These are phyloP conservation scores for Yamadazyma tumulicola DNA, from an alignment of 805 yeast species.

Conservation along the genomic window DNA sequence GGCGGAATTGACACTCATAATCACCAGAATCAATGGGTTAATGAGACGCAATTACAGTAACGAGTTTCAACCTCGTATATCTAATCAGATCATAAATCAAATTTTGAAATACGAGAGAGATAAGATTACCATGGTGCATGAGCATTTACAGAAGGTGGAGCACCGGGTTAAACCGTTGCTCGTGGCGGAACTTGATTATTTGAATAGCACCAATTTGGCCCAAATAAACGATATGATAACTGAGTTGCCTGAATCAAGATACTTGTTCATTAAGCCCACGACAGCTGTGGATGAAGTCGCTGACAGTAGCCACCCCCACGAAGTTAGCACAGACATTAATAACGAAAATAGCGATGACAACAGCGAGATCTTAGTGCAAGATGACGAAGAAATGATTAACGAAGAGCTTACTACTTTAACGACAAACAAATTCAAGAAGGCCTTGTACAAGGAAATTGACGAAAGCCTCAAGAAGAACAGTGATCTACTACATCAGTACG, in stretches of 20 bases:
- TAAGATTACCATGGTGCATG: conserved; percentile 25
- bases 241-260: conserved; percentile 33
- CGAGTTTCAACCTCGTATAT: conserved; percentile 26
- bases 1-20: conserved; percentile 9
- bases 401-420: conserved; percentile 3
- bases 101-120: conserved; percentile 29
- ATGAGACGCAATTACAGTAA: conserved; percentile 24
- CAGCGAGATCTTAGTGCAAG: conserved; percentile 7
- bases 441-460: conserved; percentile 16
- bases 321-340: background rate
- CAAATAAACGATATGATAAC: conserved; percentile 22
- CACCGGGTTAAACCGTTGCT: conserved; percentile 24
- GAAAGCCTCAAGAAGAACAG: conserved; percentile 14
- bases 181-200: conserved; percentile 17
- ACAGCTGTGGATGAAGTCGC: background rate
- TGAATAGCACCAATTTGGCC: conserved; percentile 9
- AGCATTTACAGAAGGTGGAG: conserved; percentile 20
- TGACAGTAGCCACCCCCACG: conserved; percentile 3
- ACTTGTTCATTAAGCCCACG: conserved; percentile 16
- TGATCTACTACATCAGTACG: conserved; percentile 18
- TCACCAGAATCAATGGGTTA: conserved; percentile 11
- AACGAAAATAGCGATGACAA: background rate
- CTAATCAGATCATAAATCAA: conserved; percentile 36
- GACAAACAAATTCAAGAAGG: conserved; percentile 6
- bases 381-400: conserved; percentile 7